Conservation (phyloP, 1,284 basidiomycete species). For the Rhodotorula sp. region DNA sequence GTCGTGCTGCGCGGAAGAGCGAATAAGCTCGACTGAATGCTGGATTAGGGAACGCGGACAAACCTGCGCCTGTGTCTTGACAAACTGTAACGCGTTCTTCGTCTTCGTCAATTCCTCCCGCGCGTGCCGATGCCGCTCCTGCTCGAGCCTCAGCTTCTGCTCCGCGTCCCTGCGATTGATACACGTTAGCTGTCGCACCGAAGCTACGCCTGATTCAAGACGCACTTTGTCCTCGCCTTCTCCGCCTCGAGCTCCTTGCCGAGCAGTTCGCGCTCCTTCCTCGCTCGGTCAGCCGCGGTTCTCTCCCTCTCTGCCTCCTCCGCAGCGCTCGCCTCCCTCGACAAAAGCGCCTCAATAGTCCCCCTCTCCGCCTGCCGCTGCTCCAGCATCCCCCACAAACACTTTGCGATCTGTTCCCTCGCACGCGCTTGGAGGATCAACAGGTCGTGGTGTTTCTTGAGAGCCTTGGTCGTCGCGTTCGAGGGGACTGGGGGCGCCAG, state of each 20-base stretch:
- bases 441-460: slow-evolving; percentile 17
- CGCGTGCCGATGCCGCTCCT: slow-evolving; percentile 14
- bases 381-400: slow-evolving; percentile 34
- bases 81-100: slow-evolving; percentile 29
- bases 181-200: not conserved
- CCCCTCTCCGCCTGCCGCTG: slow-evolving; percentile 6
- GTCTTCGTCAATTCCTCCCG: slow-evolving; percentile 31
- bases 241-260: slow-evolving; percentile 25
- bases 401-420: slow-evolving; percentile 24
- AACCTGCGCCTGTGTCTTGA: slow-evolving; percentile 29
- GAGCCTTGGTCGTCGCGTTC: slow-evolving; percentile 5
- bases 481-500: slow-evolving; percentile 4
- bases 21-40: not conserved
- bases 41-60: too few species aligned
- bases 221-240: slow-evolving; percentile 26
- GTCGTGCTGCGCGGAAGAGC: slow-evolving; percentile 19
- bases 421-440: slow-evolving; percentile 23
- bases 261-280: slow-evolving; percentile 9
- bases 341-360: slow-evolving; percentile 8
- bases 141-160: slow-evolving; percentile 15
- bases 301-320: slow-evolving; percentile 28
- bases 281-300: slow-evolving; percentile 1
- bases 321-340: slow-evolving; percentile 7
- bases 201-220: too few species aligned
- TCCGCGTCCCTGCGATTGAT: slow-evolving; percentile 10